Evolutionary conservation across 805 yeast species (phyloP), one percentile per base, ranked within the genome.

Genomic region (Saccharomycopsis oosterbeekiorum): DNA sequence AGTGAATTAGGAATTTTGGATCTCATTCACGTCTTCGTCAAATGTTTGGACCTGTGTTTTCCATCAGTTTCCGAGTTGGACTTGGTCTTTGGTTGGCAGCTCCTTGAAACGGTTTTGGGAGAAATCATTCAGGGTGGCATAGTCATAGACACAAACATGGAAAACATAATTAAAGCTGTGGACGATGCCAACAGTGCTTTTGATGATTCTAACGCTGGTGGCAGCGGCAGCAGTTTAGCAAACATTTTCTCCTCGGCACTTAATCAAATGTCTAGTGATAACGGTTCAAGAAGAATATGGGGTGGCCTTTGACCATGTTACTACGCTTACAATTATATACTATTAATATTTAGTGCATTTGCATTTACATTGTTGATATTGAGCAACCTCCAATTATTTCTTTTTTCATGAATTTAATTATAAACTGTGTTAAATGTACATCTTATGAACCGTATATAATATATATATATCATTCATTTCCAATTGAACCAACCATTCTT

Each of bases 1-100:
- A 84, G 92, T 36, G 98, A 94, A 73, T 78, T 94, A 50, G 98
- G 98, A 1, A 93, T 93, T 56, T 74, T 94, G 55, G 99, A 94
- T 72, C 75, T 94, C 69, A 93, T 94, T 61, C 99, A 94, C 71
- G 97, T 94, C 53, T 93, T 94, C 78, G 99, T 94, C 2, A 97
- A 94, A 72, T 88, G 96, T 59, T 78, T 94, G 66, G 97, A 94
- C 71, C 84, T 87, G 62, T 94, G 99, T 73, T 94, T 94, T 74
- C 85, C 85, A 64, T 92, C 91, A 69, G 99, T 94, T 6, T 92
- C 97, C 72, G 99, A 94, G 70, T 78, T 94, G 67, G 99, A 94
- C 74, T 78, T 94, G 65, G 97, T 94, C n/a, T 93, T 92, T 75
- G 97, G 97, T 17, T 94, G 99, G 98, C 97, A 94, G 73, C 96